These are phyloP conservation scores for Graphilbum sp. DNA, from an alignment of 2,329 filamentous ascomycete species.

Conservation along the genomic window DNA sequence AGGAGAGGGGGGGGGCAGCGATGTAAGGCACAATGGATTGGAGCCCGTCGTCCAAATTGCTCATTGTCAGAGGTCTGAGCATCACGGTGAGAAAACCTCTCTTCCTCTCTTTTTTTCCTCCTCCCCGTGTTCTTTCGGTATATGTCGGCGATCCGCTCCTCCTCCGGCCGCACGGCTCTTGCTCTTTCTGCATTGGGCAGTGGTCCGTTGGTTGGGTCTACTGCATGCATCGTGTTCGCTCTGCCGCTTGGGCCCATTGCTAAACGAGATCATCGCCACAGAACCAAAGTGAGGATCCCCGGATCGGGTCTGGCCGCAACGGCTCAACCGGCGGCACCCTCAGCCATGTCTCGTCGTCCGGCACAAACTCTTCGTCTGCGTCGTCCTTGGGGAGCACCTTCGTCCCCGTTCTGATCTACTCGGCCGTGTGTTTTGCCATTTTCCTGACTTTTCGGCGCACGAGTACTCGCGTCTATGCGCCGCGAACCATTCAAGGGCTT, in stretches of 20 bases:
- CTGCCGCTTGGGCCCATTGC: no score
- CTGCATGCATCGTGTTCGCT: no score
- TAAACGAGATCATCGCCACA: no score
- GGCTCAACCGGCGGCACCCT: constrained; percentile 22
- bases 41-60: not conserved
- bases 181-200: no score
- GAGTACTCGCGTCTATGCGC: constrained; percentile 36
- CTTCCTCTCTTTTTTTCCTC: no score
- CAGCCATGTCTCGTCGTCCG: constrained; percentile 15
- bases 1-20: not conserved
- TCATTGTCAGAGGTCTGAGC: not conserved
- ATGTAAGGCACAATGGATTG: not conserved
- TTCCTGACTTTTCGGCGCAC: constrained; percentile 33
- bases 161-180: not conserved
- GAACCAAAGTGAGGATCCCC: constrained; percentile 19
- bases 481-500: constrained; percentile 33
- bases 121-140: no score
- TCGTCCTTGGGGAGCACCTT: constrained; percentile 31
- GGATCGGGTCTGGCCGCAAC: constrained; percentile 26
- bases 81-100: not conserved
- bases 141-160: no score
- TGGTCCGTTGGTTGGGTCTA: no score
- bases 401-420: constrained; percentile 32
- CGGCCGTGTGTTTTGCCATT: constrained; percentile 30
- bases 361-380: constrained; percentile 24